Conservation (phyloP, 306 rosid genomes). For the Rosa multiflora region DNA sequence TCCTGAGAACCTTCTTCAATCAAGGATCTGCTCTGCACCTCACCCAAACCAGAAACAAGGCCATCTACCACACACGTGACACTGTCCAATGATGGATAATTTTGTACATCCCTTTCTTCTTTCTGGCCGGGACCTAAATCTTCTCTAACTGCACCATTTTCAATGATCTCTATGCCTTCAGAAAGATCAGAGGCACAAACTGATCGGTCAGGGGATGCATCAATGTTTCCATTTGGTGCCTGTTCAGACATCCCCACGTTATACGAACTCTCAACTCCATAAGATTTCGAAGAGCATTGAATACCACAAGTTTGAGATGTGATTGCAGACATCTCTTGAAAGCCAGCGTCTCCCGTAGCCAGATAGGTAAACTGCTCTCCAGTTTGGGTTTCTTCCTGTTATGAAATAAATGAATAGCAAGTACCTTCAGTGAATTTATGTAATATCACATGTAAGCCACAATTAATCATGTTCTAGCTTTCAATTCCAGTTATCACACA, state of each 20-base stretch:
- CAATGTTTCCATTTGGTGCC: constrained; percentile 26
- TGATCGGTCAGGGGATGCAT: constrained; percentile 37
- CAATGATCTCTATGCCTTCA: constrained; percentile 46
- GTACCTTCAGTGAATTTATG: constrained; percentile 6
- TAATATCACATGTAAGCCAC: not conserved
- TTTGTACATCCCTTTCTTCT: constrained; percentile 33
- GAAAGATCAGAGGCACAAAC: constrained; percentile 38
- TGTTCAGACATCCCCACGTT: constrained; percentile 40
- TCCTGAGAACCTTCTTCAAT: constrained; percentile 35
- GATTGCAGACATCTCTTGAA: constrained; percentile 53
- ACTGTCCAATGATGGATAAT: constrained; percentile 25
- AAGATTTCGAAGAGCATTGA: constrained; percentile 44
- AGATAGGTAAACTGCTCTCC: constrained; percentile 59
- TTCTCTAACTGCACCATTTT: constrained; percentile 38
- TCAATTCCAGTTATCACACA: not conserved
- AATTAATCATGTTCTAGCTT: not conserved
- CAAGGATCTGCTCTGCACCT: constrained; percentile 16
- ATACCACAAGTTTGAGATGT: constrained; percentile 51
- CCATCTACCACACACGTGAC: constrained; percentile 19
- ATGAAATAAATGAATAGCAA: constrained; percentile 29
- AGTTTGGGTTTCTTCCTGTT: constrained; percentile 63
- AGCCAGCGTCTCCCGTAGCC: constrained; percentile 45
- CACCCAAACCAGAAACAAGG: constrained; percentile 31
- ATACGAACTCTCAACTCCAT: constrained; percentile 35
- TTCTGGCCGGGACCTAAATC: constrained; percentile 36